A percentile compares a stretch with the other conserved stretches of the same genome.
These are phyloP conservation scores for Ophiostoma fasciatum DNA, from an alignment of 2,329 filamentous ascomycete genomes.

Conservation along the genomic window DNA sequence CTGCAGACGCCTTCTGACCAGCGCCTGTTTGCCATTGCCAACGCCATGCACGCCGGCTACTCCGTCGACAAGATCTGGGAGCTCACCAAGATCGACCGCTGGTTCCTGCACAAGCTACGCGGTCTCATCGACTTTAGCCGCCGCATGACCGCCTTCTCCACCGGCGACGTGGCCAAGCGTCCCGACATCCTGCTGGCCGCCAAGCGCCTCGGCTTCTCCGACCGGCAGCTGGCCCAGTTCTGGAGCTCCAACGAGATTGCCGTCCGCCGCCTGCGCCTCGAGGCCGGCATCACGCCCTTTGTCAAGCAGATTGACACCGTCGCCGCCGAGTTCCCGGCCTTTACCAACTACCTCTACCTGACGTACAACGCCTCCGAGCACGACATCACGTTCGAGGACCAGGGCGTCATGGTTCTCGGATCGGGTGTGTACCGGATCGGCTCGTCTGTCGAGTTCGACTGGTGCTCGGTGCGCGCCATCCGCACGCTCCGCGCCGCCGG, in stretches of 20 bases:
- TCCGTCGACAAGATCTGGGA: slow-evolving; percentile 96
- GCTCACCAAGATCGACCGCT: slow-evolving; percentile 96
- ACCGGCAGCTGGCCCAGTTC: slow-evolving; percentile 86
- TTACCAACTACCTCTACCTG: slow-evolving; percentile 90
- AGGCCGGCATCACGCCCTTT: slow-evolving; percentile 71
- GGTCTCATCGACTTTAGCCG: slow-evolving; percentile 80
- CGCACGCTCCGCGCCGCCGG: slow-evolving; percentile 72
- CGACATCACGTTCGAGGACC: slow-evolving; percentile 73
- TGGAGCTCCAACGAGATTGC: slow-evolving; percentile 90
- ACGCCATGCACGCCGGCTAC: slow-evolving; percentile 91
- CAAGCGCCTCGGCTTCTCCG: slow-evolving; percentile 88
- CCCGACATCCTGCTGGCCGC: slow-evolving; percentile 60
- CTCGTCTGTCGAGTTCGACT: slow-evolving; percentile 96
- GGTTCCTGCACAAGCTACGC: slow-evolving; percentile 91
- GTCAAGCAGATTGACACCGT: slow-evolving; percentile 99
- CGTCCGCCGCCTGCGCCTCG: slow-evolving; percentile 68
- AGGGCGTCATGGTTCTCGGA: slow-evolving; percentile 90
- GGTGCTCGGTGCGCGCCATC: slow-evolving; percentile 92
- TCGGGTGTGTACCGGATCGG: slow-evolving; percentile 96
- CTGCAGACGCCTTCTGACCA: slow-evolving; percentile 96
- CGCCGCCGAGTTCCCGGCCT: slow-evolving; percentile 86
- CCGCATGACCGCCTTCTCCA: slow-evolving; percentile 52
- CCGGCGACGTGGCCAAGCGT: slow-evolving; percentile 48
- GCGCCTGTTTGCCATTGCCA: slow-evolving; percentile 91
- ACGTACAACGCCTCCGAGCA: slow-evolving; percentile 87